A percentile compares a stretch with the other conserved stretches of the same genome.
Evolutionary conservation across 2,329 filamentous ascomycete genomes (phyloP).

Genomic region (Meredithiella fracta): DNA sequence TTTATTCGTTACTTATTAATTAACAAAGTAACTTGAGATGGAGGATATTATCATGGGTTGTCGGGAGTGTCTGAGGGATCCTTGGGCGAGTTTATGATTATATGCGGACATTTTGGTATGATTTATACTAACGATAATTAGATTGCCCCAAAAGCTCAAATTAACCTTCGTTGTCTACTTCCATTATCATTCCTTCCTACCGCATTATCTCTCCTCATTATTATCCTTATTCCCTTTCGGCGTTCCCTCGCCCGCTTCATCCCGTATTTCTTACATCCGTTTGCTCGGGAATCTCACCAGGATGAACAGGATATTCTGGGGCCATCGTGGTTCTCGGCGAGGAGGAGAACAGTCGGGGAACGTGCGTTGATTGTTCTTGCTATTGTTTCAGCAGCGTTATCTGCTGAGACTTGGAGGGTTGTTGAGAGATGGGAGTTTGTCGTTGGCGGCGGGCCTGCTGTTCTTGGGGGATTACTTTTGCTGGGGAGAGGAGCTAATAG

Average conservation of each 20-base stretch:
- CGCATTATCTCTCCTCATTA: background rate
- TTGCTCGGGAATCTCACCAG: background rate
- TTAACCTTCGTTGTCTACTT: slow-evolving; percentile 4
- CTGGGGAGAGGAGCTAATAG: background rate
- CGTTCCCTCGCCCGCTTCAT: background rate
- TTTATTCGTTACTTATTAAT: background rate
- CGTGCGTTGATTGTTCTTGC: background rate
- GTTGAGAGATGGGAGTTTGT: background rate
- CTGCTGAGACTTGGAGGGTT: background rate
- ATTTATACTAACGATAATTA: background rate
- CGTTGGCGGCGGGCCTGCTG: background rate
- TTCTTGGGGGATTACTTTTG: background rate
- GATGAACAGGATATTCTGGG: background rate
- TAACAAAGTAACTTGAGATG: background rate
- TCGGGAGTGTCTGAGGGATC: background rate
- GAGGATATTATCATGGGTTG: background rate
- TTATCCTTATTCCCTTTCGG: background rate
- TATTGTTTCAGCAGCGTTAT: background rate
- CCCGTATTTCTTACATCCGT: slow-evolving; percentile 2
- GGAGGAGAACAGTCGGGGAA: background rate
- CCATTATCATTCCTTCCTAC: slow-evolving; percentile 9
- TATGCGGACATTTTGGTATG: too few relatives aligned
- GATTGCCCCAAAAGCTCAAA: slow-evolving; percentile 4
- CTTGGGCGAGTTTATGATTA: background rate
- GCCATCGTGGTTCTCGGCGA: background rate